Base-by-base conservation (phyloP, 2,329 filamentous ascomycete species). In the Colletotrichum magnum region DNA sequence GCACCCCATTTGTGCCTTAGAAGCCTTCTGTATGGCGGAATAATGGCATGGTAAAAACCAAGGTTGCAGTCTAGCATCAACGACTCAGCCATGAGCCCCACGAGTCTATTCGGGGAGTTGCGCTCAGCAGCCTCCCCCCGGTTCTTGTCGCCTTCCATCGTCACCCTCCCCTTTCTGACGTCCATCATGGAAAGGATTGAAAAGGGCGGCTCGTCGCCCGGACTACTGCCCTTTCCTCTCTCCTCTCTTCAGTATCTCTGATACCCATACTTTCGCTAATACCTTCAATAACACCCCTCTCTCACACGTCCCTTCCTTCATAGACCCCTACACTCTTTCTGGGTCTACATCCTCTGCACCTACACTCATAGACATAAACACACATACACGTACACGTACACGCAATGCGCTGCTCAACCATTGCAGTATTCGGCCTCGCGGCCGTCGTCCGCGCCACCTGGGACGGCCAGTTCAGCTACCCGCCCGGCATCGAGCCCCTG, bases 211-310 rank as follows among this genome's bases (percentile, higher is more conserved):
- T 58, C 41, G 24, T 60, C 56, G 36, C 52, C 65, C 56, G 15
- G 32, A n/a, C 26, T 24, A 12, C 12, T 13, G 16, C n/a, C 12
- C 43, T 18, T 47, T 43, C 15, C 12, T 41, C 32, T 64, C 47
- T 62, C 15, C 61, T 54, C 53, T 71, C 64, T 58, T 60, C 60
- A 72, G 72, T 74, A 70, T 74, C 72, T 74, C 64, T 70, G 72
- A 72, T 74, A 74, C 72, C 72, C 54, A 61, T 64, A 69, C 72
- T 59, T 60, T 74, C 72, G 69, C 70, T 74, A 68, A 56, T 71
- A 71, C 45, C 58, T 58, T 73, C 59, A 60, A 62, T 73, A 58
- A 24, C 56, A 41, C 24, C 43, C 39, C n/a, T 63, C 28, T 28
- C 41, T 43, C 24, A 59, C 41, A 18, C 24, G 58, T 63, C 56